Base-by-base conservation (phyloP, 1,139 yeast genomes). In the Suhomyces bolitotheri region DNA sequence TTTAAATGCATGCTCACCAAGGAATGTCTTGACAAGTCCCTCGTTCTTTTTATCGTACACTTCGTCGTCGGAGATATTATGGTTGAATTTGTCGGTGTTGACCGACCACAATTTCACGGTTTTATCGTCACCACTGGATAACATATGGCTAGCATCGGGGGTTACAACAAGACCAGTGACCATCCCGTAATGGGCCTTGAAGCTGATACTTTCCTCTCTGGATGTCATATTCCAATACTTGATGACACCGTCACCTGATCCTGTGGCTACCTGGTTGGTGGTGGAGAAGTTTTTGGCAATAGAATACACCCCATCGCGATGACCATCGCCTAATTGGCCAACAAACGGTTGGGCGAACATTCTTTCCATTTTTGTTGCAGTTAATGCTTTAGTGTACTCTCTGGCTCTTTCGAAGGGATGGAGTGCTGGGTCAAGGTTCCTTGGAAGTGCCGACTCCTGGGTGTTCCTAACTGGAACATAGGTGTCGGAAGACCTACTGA, bases 331-430 rank as follows among this genome's bases (percentile, higher is more conserved):
- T 23, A 94, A 66, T 57, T 94, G 97, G 1, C 96, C 97, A 13
- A 94, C 73, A 60, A 94, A 92, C 5, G 99, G 99, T 56, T 90
- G 90, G 0, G 99, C 98, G 74, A 94, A 92, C 87, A 92, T 84
- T 49, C 97, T 73, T 56, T 90, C 97, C 64, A 94, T 63, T 59
- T 94, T 94, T 12, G 97, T 90, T 16, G 98, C 97, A 40, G 89
- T 90, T 36, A 94, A 64, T 1, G 98, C 98, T 48, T 90, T 78
- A 12, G 97, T 87, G 55, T 94, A 94, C 61, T 94, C 98, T 56
- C 98, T 73, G 4, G 97, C 97, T 48, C 97, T 73, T 63, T 94
- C 97, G 54, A 92, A 92, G 0, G 97, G 98, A 63, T 94, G 99
- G 34, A 92, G 70, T 14, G 95, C 95, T 2, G 98, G 97, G 55